Percentiles rank a stretch among this genome's conserved stretches.
phyloP scores from a whole-genome alignment of 2,329 filamentous ascomycete species.

The Paraphoma chrysanthemicola region DNA sequence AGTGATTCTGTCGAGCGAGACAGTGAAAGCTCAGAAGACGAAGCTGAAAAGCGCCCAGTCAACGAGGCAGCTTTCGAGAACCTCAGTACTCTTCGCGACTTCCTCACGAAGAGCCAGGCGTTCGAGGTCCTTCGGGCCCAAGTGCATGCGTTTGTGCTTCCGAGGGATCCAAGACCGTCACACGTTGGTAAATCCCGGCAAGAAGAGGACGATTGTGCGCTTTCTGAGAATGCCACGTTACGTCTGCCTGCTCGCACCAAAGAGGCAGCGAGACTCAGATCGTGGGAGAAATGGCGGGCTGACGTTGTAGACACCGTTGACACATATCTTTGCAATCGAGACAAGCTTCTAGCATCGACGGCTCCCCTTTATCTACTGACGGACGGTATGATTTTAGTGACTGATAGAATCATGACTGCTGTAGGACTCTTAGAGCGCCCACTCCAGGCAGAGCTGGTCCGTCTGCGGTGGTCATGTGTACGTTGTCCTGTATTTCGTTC shows the following conservation, averaged over 20 bases:
- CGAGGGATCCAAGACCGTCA: not conserved
- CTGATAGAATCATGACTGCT: conserved; percentile 4
- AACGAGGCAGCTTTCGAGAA: not conserved
- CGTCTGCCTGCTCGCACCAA: not conserved
- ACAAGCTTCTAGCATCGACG: not conserved
- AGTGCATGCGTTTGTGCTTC: conserved; percentile 13
- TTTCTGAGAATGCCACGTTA: not conserved
- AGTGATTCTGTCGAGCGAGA: not conserved
- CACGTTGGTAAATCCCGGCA: not conserved
- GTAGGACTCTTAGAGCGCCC: conserved; percentile 10
- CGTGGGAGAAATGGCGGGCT: not conserved
- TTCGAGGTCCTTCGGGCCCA: conserved; percentile 11
- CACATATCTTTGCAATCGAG: not conserved
- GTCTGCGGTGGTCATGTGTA: conserved; percentile 31
- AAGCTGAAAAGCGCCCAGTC: not conserved
- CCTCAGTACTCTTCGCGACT: conserved; percentile 14
- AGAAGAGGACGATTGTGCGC: not conserved
- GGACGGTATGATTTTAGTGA: not conserved
- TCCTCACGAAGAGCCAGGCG: conserved; percentile 16
- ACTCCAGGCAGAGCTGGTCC: conserved; percentile 2
- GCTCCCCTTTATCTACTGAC: not conserved
- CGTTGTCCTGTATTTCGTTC: conserved; percentile 3
- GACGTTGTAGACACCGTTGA: not conserved
- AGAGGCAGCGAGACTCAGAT: not conserved
- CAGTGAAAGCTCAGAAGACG: not conserved